Percentiles rank a stretch among this genome's conserved stretches.
These are phyloP conservation scores for Tetraselmis chui DNA, from an alignment of 139 green algal genomes.

Conservation along the genomic window DNA sequence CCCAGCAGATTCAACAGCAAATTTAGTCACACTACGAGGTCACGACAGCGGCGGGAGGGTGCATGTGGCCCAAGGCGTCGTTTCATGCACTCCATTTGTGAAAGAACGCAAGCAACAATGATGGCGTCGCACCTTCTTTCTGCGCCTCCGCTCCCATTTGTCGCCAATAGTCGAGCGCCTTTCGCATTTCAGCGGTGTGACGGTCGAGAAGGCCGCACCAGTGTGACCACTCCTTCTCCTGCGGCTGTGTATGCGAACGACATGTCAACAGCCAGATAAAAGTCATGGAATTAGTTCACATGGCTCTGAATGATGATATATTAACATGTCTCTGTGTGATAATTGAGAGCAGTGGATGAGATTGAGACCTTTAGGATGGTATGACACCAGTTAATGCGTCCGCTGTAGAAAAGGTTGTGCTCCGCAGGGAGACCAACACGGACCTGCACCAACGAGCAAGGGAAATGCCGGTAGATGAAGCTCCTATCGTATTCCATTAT, in stretches of 20 bases:
- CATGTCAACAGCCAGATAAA: background rate
- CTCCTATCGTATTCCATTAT: too few species aligned
- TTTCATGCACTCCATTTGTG: too few species aligned
- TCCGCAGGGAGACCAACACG: conserved; percentile 46
- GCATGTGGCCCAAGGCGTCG: too few species aligned
- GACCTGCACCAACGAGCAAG: conserved; percentile 19
- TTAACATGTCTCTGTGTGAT: too few species aligned
- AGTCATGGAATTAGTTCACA: background rate
- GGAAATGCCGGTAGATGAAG: background rate
- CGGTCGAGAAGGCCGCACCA: background rate
- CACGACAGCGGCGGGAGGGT: too few species aligned
- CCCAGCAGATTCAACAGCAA: background rate
- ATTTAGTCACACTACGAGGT: background rate
- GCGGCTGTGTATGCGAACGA: background rate
- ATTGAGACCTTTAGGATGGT: background rate
- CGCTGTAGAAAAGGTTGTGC: conserved; percentile 31
- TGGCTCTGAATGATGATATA: background rate
- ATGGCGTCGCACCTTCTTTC: background rate
- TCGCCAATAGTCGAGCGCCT: background rate
- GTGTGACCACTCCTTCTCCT: background rate
- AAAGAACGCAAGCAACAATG: too few species aligned
- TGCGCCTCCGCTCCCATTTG: background rate
- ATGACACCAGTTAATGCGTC: conserved; percentile 45
- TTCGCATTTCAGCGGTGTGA: background rate
- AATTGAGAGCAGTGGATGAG: background rate